phyloP scores from a whole-genome alignment of 129 eudicot species.

The Arctium lappa region DNA sequence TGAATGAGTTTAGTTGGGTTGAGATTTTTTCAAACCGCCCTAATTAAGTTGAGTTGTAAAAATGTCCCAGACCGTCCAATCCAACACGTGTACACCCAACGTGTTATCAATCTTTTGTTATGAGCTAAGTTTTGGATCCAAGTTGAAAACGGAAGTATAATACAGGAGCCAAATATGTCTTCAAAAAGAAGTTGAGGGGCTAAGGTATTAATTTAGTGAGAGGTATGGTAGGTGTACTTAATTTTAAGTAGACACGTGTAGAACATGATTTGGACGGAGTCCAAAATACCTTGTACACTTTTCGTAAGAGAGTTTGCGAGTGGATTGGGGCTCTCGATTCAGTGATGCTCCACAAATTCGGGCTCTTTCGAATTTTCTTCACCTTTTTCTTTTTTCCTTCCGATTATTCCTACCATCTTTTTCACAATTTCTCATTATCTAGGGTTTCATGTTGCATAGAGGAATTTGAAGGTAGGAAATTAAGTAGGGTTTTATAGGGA shows the following conservation, averaged over 20 bases:
- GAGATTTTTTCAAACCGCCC: no score
- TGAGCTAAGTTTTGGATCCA: no score
- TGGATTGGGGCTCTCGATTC: slow-evolving; percentile 22
- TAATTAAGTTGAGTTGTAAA: no score
- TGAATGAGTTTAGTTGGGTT: no score
- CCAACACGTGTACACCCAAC: no score
- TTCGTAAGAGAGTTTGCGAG: neutral
- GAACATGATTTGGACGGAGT: slow-evolving; percentile 17
- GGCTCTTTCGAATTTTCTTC: neutral
- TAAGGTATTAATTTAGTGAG: neutral
- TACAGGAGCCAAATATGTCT: neutral
- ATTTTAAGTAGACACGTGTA: slow-evolving; percentile 14
- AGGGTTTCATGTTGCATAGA: slow-evolving; percentile 25
- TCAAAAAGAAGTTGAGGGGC: neutral
- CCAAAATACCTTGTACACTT: slow-evolving; percentile 9
- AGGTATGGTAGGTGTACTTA: neutral
- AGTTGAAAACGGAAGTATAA: neutral
- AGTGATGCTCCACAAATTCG: slow-evolving; percentile 8
- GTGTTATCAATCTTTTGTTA: no score
- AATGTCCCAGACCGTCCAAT: no score
- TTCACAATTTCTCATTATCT: neutral
- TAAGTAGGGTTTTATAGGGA: slow-evolving; percentile 19
- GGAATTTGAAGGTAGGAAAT: neutral
- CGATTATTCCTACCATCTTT: slow-evolving; percentile 8
- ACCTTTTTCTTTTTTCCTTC: neutral